These are phyloP conservation scores for Daldinia decipiens DNA, from an alignment of 495 filamentous ascomycete genomes.

Conservation along the genomic window DNA sequence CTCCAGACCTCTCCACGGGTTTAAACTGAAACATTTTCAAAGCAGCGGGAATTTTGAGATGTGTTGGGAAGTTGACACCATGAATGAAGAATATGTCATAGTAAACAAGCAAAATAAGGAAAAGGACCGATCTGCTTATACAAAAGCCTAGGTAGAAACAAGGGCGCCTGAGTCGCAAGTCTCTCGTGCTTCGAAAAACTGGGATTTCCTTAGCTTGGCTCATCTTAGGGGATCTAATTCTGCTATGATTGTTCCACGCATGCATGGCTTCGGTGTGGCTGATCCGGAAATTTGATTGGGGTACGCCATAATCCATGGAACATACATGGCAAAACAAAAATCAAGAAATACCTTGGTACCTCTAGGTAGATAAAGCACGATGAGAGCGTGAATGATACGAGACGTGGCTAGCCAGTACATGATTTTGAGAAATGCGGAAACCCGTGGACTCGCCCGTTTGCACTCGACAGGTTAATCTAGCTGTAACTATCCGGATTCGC, in stretches of 20 bases:
- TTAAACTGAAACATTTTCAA: neutral
- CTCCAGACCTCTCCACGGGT: neutral
- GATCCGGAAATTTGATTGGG: conserved; percentile 37
- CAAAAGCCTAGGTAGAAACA: neutral
- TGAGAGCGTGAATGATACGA: neutral
- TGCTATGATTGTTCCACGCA: neutral
- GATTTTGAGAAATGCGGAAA: neutral
- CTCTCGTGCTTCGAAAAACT: neutral
- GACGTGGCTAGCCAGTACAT: neutral
- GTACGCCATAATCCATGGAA: conserved; percentile 12
- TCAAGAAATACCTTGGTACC: neutral
- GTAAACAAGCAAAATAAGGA: neutral
- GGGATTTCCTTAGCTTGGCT: conserved; percentile 20
- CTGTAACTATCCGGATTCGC: neutral
- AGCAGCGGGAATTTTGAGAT: neutral
- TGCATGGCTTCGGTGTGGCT: conserved; percentile 18
- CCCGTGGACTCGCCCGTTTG: neutral
- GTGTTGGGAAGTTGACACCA: neutral
- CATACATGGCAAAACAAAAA: neutral
- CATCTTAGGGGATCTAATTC: neutral
- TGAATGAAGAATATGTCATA: neutral
- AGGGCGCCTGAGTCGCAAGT: neutral
- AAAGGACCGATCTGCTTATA: neutral
- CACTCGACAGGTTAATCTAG: neutral
- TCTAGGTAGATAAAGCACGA: neutral